Evolutionary conservation across 306 rosid genomes (phyloP).

Genomic region (Cicer pinnatifidum): DNA sequence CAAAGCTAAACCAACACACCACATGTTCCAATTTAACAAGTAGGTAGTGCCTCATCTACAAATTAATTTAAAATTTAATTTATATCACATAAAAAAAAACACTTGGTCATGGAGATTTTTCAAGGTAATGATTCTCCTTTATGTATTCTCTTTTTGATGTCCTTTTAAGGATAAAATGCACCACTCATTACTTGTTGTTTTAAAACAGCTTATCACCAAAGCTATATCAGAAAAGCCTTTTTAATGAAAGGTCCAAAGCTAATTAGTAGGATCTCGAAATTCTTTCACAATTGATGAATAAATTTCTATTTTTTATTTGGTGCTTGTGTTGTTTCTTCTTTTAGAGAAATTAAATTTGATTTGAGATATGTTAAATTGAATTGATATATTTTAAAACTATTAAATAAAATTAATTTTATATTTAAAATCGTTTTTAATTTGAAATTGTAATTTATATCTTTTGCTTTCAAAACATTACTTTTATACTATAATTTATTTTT

Average conservation of each 20-base stretch:
- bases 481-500: too few species aligned
- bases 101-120: constrained; percentile 39
- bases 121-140: constrained; percentile 39
- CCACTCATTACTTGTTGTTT: constrained; percentile 34
- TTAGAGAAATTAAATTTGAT: too few species aligned
- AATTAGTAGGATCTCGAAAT: constrained; percentile 12
- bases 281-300: not conserved
- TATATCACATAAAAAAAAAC: not conserved
- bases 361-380: too few species aligned
- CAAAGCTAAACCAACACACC: constrained; percentile 70
- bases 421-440: too few species aligned
- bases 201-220: constrained; percentile 43
- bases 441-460: too few species aligned
- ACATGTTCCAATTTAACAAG: constrained; percentile 70
- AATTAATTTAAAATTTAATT: constrained; percentile 2
- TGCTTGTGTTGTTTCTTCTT: too few species aligned
- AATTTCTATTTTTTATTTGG: not conserved
- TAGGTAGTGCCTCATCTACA: constrained; percentile 59
- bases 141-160: constrained; percentile 29
- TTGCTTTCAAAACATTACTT: too few species aligned
- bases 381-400: too few species aligned
- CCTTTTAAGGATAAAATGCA: constrained; percentile 46
- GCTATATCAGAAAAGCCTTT: constrained; percentile 40
- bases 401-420: too few species aligned
- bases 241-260: constrained; percentile 35